Percentiles rank a stretch among this genome's conserved stretches.
These are phyloP conservation scores for Aspergillus fijiensis DNA, from an alignment of 2,329 filamentous ascomycete species.

Conservation along the genomic window DNA sequence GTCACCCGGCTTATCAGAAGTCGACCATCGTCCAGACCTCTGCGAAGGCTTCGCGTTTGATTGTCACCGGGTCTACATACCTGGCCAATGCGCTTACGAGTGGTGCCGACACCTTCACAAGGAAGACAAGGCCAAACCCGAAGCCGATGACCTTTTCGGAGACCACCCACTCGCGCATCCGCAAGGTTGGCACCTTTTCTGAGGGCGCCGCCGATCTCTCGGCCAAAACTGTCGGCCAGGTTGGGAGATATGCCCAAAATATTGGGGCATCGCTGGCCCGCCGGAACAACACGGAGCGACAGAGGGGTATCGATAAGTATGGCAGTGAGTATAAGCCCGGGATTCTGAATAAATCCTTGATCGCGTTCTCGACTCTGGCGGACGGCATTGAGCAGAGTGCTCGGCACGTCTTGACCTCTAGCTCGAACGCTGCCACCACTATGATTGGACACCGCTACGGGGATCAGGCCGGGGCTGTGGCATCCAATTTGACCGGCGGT, in stretches of 20 bases:
- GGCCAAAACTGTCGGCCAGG: slow-evolving; percentile 80
- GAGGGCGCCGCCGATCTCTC: slow-evolving; percentile 75
- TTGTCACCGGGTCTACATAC: slow-evolving; percentile 82
- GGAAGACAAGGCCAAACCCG: slow-evolving; percentile 71
- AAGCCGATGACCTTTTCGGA: slow-evolving; percentile 88
- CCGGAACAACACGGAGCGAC: slow-evolving; percentile 55
- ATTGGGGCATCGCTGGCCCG: slow-evolving; percentile 73
- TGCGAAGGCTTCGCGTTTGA: slow-evolving; percentile 81
- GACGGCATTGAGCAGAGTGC: slow-evolving; percentile 91
- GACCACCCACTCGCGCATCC: slow-evolving; percentile 77
- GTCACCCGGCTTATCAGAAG: slow-evolving; percentile 89
- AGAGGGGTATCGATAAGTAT: slow-evolving; percentile 66
- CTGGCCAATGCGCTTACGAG: slow-evolving; percentile 74
- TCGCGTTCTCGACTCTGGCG: slow-evolving; percentile 91
- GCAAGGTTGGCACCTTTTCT: slow-evolving; percentile 87
- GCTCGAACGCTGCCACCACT: slow-evolving; percentile 75
- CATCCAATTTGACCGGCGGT: slow-evolving; percentile 73
- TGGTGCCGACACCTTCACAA: slow-evolving; percentile 77
- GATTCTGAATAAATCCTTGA: slow-evolving; percentile 90
- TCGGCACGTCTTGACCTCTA: slow-evolving; percentile 70
- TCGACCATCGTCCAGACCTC: slow-evolving; percentile 85
- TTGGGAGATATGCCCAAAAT: slow-evolving; percentile 83
- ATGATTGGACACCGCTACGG: slow-evolving; percentile 91
- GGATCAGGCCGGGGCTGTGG: slow-evolving; percentile 75
- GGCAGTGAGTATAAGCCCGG: slow-evolving; percentile 83